Conservation (phyloP, 805 yeast genomes). For the Ogataea ramenticola region DNA sequence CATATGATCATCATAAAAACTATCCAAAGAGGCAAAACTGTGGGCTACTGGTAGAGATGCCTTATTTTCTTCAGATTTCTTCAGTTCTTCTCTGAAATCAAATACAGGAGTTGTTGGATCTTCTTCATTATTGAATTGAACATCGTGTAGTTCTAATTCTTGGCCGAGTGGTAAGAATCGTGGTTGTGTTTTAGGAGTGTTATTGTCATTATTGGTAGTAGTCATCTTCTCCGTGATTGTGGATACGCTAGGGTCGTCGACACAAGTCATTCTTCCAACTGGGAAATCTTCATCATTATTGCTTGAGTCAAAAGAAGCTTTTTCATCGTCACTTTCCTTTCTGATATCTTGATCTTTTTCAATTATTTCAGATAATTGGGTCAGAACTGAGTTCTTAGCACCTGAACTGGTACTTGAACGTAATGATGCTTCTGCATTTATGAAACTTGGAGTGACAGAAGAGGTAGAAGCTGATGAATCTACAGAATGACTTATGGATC, state of each 20-base stretch:
- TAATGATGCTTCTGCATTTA: slow-evolving; percentile 13
- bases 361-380: slow-evolving; percentile 15
- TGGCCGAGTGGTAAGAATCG: background rate
- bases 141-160: background rate
- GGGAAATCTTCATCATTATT: background rate
- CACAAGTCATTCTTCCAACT: background rate
- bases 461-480: slow-evolving; percentile 23
- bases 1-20: slow-evolving; percentile 37
- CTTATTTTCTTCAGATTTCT: slow-evolving; percentile 4
- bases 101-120: slow-evolving; percentile 1
- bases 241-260: background rate
- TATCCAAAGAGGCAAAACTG: slow-evolving; percentile 72
- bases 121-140: slow-evolving; percentile 1
- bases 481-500: slow-evolving; percentile 13
- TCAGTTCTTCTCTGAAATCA: slow-evolving; percentile 16
- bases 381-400: slow-evolving; percentile 11
- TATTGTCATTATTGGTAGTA: background rate
- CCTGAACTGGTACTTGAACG: slow-evolving; percentile 6
- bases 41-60: slow-evolving; percentile 50
- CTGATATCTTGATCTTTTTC: background rate
- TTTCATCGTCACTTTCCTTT: background rate
- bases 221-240: background rate
- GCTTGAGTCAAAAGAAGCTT: background rate
- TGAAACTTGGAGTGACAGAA: slow-evolving; percentile 5
- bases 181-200: background rate